Base-by-base conservation (phyloP, 2,329 filamentous ascomycete genomes). In the Alternaria longipes region DNA sequence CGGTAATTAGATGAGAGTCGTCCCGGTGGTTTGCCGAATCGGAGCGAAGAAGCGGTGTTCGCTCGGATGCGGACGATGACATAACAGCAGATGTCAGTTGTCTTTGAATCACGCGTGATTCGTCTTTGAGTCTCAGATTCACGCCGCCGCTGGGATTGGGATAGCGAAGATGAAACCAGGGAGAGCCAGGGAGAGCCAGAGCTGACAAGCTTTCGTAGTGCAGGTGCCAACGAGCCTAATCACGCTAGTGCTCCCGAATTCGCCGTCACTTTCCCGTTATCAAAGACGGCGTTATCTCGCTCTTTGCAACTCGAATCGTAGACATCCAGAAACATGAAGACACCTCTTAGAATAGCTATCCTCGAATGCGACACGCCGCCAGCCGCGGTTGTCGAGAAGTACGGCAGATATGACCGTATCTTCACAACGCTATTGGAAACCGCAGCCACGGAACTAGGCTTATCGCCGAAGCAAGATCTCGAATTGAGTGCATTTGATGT, bases 351-450 rank as follows among this genome's bases (percentile, higher is more conserved):
- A 57, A 90, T 97, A 79, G 93, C 94, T 47, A 86, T 98, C 69
- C 89, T 98, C 68, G 92, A 97, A 84, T 90, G 91, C 82, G 94
- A 97, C 80, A 91, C 87, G 1, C 93, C 93, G 1, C 83, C 91
- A 51, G 85, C 88, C 1, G 79, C 85, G 44, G 87, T 90, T 38
- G 81, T 86, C 56, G 84, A 84, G 56, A 87, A 87, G 71, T 93
- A 91, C 79, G 87, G 88, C 53, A 84, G 85, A 62, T 97, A 97
- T 80, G 87, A 88, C 63, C 89, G 88, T 64, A 85, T 85, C 44
- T 83, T 89, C 69, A 81, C 82, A 62, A 80, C 80, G 18, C 79
- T 84, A 41, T 81, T 87, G 6, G 75, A 83, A 57, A 81, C 80
- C n/a, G 83, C 83, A 6, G 85, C 86, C 65, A 79, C 81, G 51